Conservation (phyloP, 2,329 filamentous ascomycete species). For the Ceratocystis cubensis region DNA sequence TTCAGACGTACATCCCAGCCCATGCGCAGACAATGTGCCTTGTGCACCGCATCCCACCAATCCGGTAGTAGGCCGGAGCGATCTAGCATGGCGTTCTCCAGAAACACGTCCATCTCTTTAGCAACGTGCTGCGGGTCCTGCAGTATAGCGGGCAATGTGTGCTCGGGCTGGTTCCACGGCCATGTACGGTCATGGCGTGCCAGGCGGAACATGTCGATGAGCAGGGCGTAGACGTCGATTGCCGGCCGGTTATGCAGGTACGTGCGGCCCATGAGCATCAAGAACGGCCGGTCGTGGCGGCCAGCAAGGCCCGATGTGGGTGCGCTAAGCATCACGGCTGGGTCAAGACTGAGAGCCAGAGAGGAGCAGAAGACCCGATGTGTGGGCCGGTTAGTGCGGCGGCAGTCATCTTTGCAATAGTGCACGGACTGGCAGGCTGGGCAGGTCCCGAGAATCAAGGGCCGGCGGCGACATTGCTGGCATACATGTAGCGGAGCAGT, state of each 20-base stretch:
- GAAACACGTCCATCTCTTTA: neutral
- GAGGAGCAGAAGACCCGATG: neutral
- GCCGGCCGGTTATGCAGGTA: neutral
- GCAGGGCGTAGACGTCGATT: neutral
- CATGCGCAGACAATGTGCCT: neutral
- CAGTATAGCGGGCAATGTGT: neutral
- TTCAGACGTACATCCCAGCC: neutral
- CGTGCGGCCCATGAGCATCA: neutral
- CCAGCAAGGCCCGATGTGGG: neutral
- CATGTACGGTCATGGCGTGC: neutral
- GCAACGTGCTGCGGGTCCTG: neutral
- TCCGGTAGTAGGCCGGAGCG: neutral
- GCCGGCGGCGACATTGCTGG: neutral
- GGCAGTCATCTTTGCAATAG: neutral
- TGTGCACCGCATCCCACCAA: neutral
- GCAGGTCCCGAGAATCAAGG: neutral
- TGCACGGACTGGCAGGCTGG: neutral
- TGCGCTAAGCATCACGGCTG: neutral
- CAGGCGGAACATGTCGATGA: slow-evolving; percentile 1
- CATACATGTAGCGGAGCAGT: neutral
- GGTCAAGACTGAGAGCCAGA: neutral
- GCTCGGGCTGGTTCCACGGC: neutral
- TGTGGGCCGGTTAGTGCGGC: neutral
- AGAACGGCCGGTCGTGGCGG: neutral
- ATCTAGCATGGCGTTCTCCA: neutral